A percentile compares a stretch with the other conserved stretches of the same genome.
These are phyloP conservation scores for Fraxinus albicans DNA, from an alignment of 305 asterid species.

Conservation along the genomic window DNA sequence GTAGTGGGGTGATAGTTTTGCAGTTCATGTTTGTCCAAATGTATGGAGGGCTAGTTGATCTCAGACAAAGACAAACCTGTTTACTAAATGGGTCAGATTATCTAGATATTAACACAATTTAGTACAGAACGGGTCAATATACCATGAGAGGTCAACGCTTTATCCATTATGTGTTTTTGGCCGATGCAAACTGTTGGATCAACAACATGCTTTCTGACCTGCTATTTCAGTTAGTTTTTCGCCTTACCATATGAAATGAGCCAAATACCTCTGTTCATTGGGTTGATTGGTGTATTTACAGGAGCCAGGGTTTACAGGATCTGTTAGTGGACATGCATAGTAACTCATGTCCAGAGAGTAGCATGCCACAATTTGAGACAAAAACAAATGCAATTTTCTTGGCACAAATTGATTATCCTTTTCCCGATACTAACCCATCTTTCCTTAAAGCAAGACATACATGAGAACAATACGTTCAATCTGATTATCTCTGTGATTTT, in stretches of 20 bases:
- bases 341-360: neutral
- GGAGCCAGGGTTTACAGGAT: neutral
- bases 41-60: neutral
- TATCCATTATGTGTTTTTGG: neutral
- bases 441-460: neutral
- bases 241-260: neutral
- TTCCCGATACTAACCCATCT: neutral
- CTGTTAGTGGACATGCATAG: neutral
- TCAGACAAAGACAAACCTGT: neutral
- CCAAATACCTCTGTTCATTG: neutral
- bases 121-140: neutral
- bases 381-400: neutral
- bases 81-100: neutral
- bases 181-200: neutral
- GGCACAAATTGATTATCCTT: neutral
- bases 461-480: neutral
- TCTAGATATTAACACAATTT: neutral
- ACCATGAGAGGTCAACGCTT: neutral
- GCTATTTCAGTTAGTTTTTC: neutral
- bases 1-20: neutral
- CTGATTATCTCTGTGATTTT: slow-evolving; percentile 4
- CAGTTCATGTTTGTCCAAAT: neutral
- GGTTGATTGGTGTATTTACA: neutral
- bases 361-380: neutral
- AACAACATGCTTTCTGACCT: neutral